Base-by-base conservation (phyloP, 2,329 filamentous ascomycete genomes). In the Aspergillus ochraceoroseus region DNA sequence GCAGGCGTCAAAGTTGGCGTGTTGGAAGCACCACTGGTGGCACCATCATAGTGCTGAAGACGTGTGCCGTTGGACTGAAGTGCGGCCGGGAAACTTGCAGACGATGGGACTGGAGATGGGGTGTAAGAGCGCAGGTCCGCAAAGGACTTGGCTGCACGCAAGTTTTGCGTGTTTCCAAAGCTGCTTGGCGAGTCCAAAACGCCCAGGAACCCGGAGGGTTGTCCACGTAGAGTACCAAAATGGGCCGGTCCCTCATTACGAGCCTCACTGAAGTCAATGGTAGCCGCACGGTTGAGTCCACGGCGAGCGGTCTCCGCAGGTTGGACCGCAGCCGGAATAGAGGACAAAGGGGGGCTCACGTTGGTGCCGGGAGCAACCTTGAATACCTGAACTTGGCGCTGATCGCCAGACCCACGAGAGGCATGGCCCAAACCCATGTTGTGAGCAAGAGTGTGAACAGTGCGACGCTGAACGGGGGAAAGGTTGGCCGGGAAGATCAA, bases 71-170 rank as follows among this genome's bases (percentile, higher is more conserved):
- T 82, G 48, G 76, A 74, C 56, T 73, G 73, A 34, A 87, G 70
- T 45, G 75, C 77, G 49, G 79, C 79, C 40, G 87, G 82, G 61
- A 94, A 95, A 70, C 87, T 94, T 4, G 87, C 87, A 12, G 87
- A 87, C 8, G 92, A 95, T 5, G 83, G 83, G 2, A 86, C 90
- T 4, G 92, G 90, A 54, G 90, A 96, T 7, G 90, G 90, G 11
- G 89, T 95, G 68, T 94, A 95, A 1, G 89, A 94, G 50, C 90
- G 85, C 49, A 98, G 71, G 61, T 98, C 92, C 23, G 90, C 92
- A 62, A 95, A 95, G 35, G 90, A 96, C 72, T 96, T 96, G 47
- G 90, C 92, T 18, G 87, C 87, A 29, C 92, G 83, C 23, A 98
- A 78, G 57, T 90, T 90, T 60, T 87, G 78, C 41, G 74, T 83